Base-by-base conservation (phyloP, 768 basidiomycete species). In the Leccinum broughii region DNA sequence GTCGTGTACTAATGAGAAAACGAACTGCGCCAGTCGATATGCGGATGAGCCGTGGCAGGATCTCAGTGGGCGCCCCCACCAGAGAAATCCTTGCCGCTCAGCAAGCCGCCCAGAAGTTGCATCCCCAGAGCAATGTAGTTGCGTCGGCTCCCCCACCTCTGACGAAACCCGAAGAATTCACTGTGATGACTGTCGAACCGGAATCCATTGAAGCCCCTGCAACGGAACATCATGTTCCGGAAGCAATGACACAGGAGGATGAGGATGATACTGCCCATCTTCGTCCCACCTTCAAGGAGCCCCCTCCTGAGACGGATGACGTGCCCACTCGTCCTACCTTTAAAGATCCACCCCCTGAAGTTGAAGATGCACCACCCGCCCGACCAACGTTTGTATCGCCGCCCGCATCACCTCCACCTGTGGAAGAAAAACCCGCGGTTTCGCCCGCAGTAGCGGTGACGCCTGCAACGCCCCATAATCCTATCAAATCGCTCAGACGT, bases 21-120 rank as follows among this genome's bases (percentile, higher is more conserved):
- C 90, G 92, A 56, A 96, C 95, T 3, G 89, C 90, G 0, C 88
- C 88, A 0, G 77, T 95, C 51, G 95, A 97, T 72, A 89, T 95
- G 86, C 88, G 94, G 51, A 81, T 93, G 72, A 93, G 88, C 64
- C 82, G 94, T 62, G 85, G 85, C 64, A 83, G 82, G 58, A 85
- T 96, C 56, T 88, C 90, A 3, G 81, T 84, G 3, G 89, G 87
- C 26, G 82, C 83, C 4, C 89, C 93, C 62, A 77, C 85, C 3
- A 80, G 85, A 61, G 87, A 92, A 61, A 77, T 92, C 14, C 81
- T 93, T 17, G 86, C 85, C 14, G 86, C 85, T 37, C 88, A 93
- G 68, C 83, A 87, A 64, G 78, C 81, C 48, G 83, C 83, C 3
- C 84, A 85, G 68, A 83, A 83, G 58, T 78, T 80, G 14, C 56